phyloP scores from a whole-genome alignment of 2,329 filamentous ascomycete genomes.

The Colletotrichum higginsianum region DNA sequence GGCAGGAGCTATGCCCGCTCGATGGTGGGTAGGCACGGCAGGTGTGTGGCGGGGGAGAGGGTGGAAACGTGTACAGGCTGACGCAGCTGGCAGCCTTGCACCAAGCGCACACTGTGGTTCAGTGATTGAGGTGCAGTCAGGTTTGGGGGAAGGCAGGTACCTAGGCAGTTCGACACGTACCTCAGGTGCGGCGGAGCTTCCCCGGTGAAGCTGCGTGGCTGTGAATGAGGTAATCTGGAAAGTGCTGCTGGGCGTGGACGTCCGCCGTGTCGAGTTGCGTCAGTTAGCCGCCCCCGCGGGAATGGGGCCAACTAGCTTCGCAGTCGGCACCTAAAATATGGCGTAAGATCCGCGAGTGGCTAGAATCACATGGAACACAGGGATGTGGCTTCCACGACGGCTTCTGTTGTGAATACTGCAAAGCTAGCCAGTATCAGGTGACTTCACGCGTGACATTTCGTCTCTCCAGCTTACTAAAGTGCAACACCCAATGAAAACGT shows the following conservation, averaged over 20 bases:
- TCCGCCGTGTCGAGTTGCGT: background rate
- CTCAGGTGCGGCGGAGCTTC: background rate
- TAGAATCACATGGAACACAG: slow-evolving; percentile 40
- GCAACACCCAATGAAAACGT: background rate
- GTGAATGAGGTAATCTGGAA: background rate
- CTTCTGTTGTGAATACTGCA: background rate
- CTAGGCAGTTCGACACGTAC: background rate
- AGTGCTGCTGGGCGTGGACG: background rate
- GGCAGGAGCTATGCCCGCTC: slow-evolving; percentile 26
- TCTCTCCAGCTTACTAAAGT: background rate
- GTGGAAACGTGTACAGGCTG: slow-evolving; percentile 35
- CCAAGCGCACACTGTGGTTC: background rate
- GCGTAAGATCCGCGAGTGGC: background rate
- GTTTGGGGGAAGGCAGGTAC: background rate
- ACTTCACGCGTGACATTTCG: background rate
- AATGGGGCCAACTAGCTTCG: slow-evolving; percentile 14
- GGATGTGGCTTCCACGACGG: slow-evolving; percentile 7
- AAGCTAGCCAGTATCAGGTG: background rate
- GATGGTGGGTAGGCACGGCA: slow-evolving; percentile 20
- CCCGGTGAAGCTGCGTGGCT: background rate
- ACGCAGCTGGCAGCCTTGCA: slow-evolving; percentile 38
- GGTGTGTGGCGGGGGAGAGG: slow-evolving; percentile 36
- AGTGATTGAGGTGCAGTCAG: background rate
- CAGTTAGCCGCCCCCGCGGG: background rate
- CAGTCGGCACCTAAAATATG: background rate